A percentile compares a stretch with the other conserved stretches of the same genome.
Evolutionary conservation across 306 rosid species (phyloP).

Genomic region (Castanopsis chinensis): DNA sequence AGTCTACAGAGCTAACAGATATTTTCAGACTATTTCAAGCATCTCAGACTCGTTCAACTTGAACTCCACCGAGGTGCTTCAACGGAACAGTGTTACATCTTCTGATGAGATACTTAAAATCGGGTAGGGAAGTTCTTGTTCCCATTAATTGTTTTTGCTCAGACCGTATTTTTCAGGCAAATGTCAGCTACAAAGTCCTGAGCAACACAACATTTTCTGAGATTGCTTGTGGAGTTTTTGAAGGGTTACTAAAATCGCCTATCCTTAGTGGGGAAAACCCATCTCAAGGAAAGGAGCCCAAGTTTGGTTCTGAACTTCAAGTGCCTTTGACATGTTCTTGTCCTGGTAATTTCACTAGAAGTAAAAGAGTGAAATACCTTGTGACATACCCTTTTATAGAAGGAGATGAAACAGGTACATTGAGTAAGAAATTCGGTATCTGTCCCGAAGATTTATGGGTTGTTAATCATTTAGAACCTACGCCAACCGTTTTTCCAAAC

Average conservation of each 20-base stretch:
- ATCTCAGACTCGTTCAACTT: constrained; percentile 40
- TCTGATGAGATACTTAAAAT: constrained; percentile 28
- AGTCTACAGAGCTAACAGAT: constrained; percentile 51
- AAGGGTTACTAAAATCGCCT: constrained; percentile 49
- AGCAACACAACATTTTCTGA: constrained; percentile 27
- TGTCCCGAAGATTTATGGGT: constrained; percentile 34
- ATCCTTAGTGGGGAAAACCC: constrained; percentile 37
- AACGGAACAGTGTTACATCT: constrained; percentile 36
- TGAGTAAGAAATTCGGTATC: constrained; percentile 41
- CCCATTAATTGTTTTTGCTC: constrained; percentile 55
- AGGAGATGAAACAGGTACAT: constrained; percentile 18
- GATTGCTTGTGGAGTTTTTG: constrained; percentile 55
- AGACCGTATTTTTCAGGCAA: constrained; percentile 38
- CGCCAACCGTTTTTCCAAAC: constrained; percentile 29
- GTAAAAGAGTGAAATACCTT: constrained; percentile 38
- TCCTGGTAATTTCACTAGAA: constrained; percentile 30
- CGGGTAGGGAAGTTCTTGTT: constrained; percentile 57
- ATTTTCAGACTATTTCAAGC: constrained; percentile 34
- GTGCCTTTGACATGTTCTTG: constrained; percentile 64
- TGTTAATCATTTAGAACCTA: constrained; percentile 25
- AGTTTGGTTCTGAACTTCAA: constrained; percentile 34
- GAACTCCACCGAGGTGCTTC: constrained; percentile 24
- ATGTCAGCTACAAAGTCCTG: constrained; percentile 30
- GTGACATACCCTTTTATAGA: constrained; percentile 55
- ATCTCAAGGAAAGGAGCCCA: constrained; percentile 11